Evolutionary conservation across 2,329 filamentous ascomycete species (phyloP), one percentile per base, ranked within the genome.

Genomic region (Xylogone sp.): DNA sequence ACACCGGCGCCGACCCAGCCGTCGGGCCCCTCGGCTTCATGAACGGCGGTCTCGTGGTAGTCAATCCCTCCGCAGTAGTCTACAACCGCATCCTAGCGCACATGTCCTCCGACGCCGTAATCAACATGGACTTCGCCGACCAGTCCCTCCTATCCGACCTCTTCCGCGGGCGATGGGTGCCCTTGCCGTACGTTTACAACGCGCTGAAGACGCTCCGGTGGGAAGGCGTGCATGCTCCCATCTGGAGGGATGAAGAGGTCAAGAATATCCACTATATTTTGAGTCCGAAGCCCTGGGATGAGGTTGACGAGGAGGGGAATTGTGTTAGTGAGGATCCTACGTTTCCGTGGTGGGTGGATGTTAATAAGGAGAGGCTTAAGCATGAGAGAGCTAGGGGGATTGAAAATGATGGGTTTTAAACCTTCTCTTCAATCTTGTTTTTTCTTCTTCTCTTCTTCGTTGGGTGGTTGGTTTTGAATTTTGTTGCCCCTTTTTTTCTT

Each of bases 241-340:
- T 85, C 51, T 85, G 82, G 82, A 66, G 70, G 10, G 81, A 85
- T 58, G 76, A 76, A 18, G 63, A 68, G 42, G 78, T 84, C 46
- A 83, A 81, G 70, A 83, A 82, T 58, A 65, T 85, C 5, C 82
- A 85, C 61, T 84, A 81, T 54, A 83, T 85, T 44, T 63, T 84
- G 20, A 75, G 71, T 34, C 81, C 81, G 0, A 85, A 85, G 67
- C 82, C 82, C 2, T 85, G 82, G 82, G 72, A 81, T 43, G 74
- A 81, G 66, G 56, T 75, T 24, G 69, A 75, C 43, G 68, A 60
- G 2, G 58, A 69, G 13, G 77, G 76, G 2, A 65, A 71, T 34
- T 75, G 69, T 64, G 34, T 56, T 2, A 47, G 56, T 4, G 59
- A 48, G 0, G 74, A 75, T 31, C 75, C 74, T 63, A 74, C 73